Evolutionary conservation across 108 stramenopile genomes (phyloP), one percentile per base, ranked within the genome.

Genomic region (Nitzschia inconspicua): DNA sequence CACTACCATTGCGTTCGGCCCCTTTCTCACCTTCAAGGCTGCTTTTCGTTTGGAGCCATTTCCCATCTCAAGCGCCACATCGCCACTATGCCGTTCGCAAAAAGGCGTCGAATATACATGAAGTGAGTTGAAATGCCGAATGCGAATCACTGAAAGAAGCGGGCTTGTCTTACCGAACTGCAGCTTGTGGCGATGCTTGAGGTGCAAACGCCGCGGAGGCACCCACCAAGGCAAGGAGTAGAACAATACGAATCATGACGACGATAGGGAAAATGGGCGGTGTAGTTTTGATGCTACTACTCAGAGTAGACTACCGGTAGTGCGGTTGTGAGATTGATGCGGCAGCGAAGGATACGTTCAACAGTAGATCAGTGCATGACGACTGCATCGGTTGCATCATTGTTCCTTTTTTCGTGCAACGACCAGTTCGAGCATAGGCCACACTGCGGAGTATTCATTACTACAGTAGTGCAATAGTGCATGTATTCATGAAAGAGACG

Each of bases 41-140:
- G 73, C 72, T 72, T 86, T 83, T 40, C 82, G 64, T 66, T 83
- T 83, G 54, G 85, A 78, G 19, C 70, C 67, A 44, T 72, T 72
- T 35, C 74, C 75, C 82, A 83, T 81, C 26, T 72, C 78, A n/a
- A 85, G 75, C 6, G 65, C 76, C 27, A 72, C 55, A 57, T 71
- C 70, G 23, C 55, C 53, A 52, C 66, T 68, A 39, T 42, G 3
- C 3, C 30, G 3, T 36, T 20, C 19, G 53, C 19, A n/a, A 36
- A 4, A 16, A 36, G 25, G 3, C 9, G 10, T 6, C 8, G 10
- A 14, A 48, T 13, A 8, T 8, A 28, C n/a, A 30, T 9, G 14
- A 48, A 13, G n/a, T n/a, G n/a, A n/a, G n/a, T n/a, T n/a, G n/a
- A n/a, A n/a, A n/a, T n/a, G n/a, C n/a, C n/a, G n/a, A n/a, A n/a